Evolutionary conservation across 2,329 filamentous ascomycete genomes (phyloP), one percentile per base, ranked within the genome.

Genomic region (Diplodia seriata): DNA sequence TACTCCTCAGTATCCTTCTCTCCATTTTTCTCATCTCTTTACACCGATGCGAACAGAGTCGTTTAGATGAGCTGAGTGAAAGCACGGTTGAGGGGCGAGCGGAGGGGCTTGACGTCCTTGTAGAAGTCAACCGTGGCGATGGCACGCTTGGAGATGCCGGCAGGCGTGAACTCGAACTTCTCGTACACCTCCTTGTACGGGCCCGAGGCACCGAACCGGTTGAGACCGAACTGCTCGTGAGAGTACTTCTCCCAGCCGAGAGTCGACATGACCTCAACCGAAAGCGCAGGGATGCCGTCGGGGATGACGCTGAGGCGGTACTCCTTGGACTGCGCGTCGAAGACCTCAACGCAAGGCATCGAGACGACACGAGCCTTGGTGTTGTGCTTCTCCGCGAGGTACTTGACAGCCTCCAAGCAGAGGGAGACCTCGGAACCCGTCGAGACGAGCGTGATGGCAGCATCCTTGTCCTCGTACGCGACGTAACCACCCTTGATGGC

Each of bases 131-230:
- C 85, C 72, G 95, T 99, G 74, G 91, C 90, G 71, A 93, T 82
- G 70, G 94, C 95, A 76, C 95, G 93, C 91, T 98, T 97, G 84
- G 92, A 86, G 80, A 99, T 91, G 73, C 95, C 95, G 84, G 97
- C 94, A 66, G 95, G 92, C 61, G 94, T 99, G 86, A 99, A 98
- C 83, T 98, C 95, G 84, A 99, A 99, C 89, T 97, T 98, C 91
- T 92, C 91, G 88, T 99, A 99, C 70, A 99, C 93, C 77, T 98
- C 90, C 90, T 94, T 94, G 87, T 98, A 98, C 73, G 94, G 91
- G 77, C 94, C 95, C 68, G 92, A 97, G 74, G 94, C 94, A 89
- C 95, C 95, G 83, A 99, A 99, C 80, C 95, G 89, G 91, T 99
- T 99, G 74, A 99, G 89, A 80, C 95, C 95, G 78, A 99, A 99